Base-by-base conservation (phyloP, 2,329 filamentous ascomycete genomes). In the Rutstroemia sp. region DNA sequence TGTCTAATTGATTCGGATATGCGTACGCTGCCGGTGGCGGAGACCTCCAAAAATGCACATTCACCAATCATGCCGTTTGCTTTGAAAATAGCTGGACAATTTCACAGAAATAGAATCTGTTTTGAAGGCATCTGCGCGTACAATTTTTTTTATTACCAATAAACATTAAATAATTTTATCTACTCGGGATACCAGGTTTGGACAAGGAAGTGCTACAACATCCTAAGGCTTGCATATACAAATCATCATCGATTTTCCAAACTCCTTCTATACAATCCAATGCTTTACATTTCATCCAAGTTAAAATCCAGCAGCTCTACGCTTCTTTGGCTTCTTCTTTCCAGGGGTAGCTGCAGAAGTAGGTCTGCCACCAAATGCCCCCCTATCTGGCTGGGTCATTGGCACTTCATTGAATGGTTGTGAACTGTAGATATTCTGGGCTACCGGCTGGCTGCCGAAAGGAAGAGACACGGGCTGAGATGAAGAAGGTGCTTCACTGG, bases 361-460 rank as follows among this genome's bases (percentile, higher is more conserved):
- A 38, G 64, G 47, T 54, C 76, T 69, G 60, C 72, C 72, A 25
- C 77, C 77, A 72, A 77, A 78, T 4, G 67, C 61, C 2, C 78
- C 78, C n/a, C 72, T 60, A 21, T 76, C 70, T 12, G 77, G 77
- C 65, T 80, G 78, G n/a, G 77, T 70, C 67, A 70, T 70, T 12
- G 68, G 62, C 1, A 70, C 4, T 10, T 69, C 65, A 49, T 59
- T 62, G 14, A 62, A 56, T 4, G 59, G 49, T 46, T 70, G 69
- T 27, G 67, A 69, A 49, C 67, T 68, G 42, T 64, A 63, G 18
- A 42, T 55, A 27, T 59, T 53, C 18, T 57, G 52, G 23, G 37
- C 34, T 34, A 56, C 25, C 19, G 65, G 68, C 38, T 69, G 67
- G 56, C 67, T 69, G 14, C 65, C 67, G 41, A 57, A 63, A 8